Evolutionary conservation across 495 filamentous ascomycete genomes (phyloP).

Genomic region (Penicillium simplicissimum): DNA sequence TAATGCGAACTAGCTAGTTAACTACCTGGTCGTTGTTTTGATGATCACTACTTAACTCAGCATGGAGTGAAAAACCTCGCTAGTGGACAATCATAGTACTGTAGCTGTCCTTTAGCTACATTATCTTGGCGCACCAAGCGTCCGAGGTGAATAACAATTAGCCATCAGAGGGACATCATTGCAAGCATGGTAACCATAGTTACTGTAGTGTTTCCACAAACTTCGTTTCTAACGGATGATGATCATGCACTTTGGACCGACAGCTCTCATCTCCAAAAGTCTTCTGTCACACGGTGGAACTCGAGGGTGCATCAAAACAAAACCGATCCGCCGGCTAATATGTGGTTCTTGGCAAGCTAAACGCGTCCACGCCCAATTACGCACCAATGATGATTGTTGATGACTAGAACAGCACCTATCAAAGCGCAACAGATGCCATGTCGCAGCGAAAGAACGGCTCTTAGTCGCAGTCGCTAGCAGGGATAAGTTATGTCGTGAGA

Average conservation of each 20-base stretch:
- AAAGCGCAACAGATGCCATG: not conserved
- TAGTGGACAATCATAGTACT: not conserved
- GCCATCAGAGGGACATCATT: not conserved
- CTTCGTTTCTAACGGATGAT: not conserved
- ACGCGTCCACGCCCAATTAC: not conserved
- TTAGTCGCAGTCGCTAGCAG: not conserved
- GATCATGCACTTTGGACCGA: not conserved
- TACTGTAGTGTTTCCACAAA: not conserved
- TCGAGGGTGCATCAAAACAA: not conserved
- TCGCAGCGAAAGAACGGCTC: not conserved
- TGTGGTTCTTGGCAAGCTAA: not conserved
- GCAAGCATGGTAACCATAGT: not conserved
- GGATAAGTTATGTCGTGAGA: not conserved
- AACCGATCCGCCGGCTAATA: slow-evolving; percentile 4
- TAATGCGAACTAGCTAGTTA: not conserved
- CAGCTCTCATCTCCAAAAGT: not conserved
- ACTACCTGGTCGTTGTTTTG: not conserved
- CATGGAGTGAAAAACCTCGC: not conserved
- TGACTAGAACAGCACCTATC: not conserved
- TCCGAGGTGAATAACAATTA: too few species aligned
- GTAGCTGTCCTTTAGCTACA: not conserved
- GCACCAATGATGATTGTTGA: not conserved
- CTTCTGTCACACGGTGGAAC: not conserved
- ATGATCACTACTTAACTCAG: not conserved
- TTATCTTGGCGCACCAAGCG: not conserved